Evolutionary conservation across 345 rosid species (phyloP), one percentile per base, ranked within the genome.

Genomic region (Litchi chinensis): DNA sequence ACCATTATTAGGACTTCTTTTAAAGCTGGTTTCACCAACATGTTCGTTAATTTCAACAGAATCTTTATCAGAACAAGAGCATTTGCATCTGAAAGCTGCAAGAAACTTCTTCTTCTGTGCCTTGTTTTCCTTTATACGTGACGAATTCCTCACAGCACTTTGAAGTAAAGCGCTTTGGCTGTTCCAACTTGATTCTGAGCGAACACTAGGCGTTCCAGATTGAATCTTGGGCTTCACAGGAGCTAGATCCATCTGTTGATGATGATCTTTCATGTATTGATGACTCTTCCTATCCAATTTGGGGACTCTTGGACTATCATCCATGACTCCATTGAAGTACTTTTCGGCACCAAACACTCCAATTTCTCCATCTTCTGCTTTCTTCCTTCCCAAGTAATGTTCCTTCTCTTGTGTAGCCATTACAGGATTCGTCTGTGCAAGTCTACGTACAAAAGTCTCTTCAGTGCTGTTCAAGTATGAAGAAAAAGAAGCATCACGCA

Each of bases 281-380:
- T 60, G 57, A 16, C 71, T 83, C 73, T 39, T 83, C 79, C 74
- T 10, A 39, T 62, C 79, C 41, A n/a, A 68, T 59, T 72, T 80
- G 79, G 79, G 18, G 65, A 79, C 54, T 83, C 83, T 82, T 39
- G 90, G 85, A 75, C 84, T 79, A 59, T 80, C 80, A 72, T 91
- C 95, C 39, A 82, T 87, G 39, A 70, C 85, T 73, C 93, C 95
- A 46, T 87, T 90, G 83, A 94, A 94, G 76, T 94, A 94, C 71
- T 88, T 94, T 81, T 94, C 98, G 28, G 98, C 98, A 72, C 91
- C 84, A 37, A 94, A 94, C 46, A 94, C 91, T 71, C 95, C 92
- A 40, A 94, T 90, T 79, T 91, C 98, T 76, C 86, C 82, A 64
- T 90, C 94, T 37, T 86, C 90, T 77, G 83, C 84, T 82, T 88